Base-by-base conservation (phyloP, 345 rosid species). In the Nephelium lappaceum region DNA sequence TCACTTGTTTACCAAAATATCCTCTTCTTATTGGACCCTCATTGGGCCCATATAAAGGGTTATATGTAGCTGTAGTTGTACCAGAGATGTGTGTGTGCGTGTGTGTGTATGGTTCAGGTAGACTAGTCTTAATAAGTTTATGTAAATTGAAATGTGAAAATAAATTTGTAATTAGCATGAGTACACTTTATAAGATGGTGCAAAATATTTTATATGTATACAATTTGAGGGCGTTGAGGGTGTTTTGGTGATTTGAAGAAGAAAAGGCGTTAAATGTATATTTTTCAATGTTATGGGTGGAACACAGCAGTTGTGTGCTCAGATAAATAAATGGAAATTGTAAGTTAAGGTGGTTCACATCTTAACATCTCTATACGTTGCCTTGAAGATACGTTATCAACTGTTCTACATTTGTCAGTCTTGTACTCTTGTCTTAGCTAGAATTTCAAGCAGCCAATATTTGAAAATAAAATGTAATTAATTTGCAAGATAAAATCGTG, bases 281-380 rank as follows among this genome's bases (percentile, higher is more conserved):
- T 72, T 67, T 81, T 47, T 23, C 25, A 11, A 6, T 69, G 8
- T 51, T 71, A 63, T 27, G 19, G 79, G 65, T 74, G 45, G 67
- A 57, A 64, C 23, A 47, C 71, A 73, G 81, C 69, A 65, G 77
- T 61, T 66, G 8, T 41, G 0, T 23, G 58, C 85, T 82, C 76
- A 83, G 41, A 58, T 62, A 69, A 60, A 78, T 38, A 27, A 21
- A 78, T n/a, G 27, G 16, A 76, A n/a, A 67, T 27, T 27, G 74
- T 78, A 81, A 85, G 84, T 73, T 49, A 72, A 73, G 41, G 80
- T 84, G 73, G 90, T 78, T 89, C 75, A 53, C 60, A 78, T 79
- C 68, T 86, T 87, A 73, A 81, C 86, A 79, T 86, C 86, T 80
- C 5, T n/a, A 83, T 42, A 53, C 87, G 83, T 89, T 80, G 88